These are phyloP conservation scores for Periconia sp. DNA, from an alignment of 2,329 filamentous ascomycete genomes.

Conservation along the genomic window DNA sequence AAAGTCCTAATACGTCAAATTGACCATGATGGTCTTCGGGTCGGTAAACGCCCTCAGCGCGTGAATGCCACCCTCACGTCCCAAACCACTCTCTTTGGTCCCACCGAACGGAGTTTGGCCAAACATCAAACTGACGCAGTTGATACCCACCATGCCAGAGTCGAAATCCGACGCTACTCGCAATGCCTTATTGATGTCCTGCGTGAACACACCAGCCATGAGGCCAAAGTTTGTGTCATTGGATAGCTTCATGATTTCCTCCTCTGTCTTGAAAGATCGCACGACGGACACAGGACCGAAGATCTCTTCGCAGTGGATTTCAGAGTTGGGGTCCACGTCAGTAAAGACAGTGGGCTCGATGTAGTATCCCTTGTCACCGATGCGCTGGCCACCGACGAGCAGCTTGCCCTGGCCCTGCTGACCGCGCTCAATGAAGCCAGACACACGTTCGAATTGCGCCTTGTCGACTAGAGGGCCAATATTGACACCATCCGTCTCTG, in stretches of 20 bases:
- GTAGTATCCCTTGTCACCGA: conserved; percentile 40
- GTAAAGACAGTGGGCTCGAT: conserved; percentile 45
- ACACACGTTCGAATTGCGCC: conserved; percentile 42
- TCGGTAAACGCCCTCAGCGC: conserved; percentile 57
- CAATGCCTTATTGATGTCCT: conserved; percentile 46
- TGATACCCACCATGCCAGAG: conserved; percentile 43
- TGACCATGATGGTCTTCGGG: conserved; percentile 58
- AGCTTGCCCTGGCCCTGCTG: conserved; percentile 38
- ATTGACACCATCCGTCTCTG: conserved; percentile 32
- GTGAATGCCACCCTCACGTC: conserved; percentile 57
- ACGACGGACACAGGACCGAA: conserved; percentile 47
- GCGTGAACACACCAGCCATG: conserved; percentile 47
- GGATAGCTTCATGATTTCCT: conserved; percentile 46
- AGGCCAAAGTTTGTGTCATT: conserved; percentile 49
- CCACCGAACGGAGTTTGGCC: conserved; percentile 57
- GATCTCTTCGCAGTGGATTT: conserved; percentile 47
- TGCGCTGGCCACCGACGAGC: conserved; percentile 39
- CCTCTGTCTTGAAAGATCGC: conserved; percentile 46
- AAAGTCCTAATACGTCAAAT: conserved; percentile 40
- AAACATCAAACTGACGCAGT: conserved; percentile 43
- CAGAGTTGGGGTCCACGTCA: conserved; percentile 36
- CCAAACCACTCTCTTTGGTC: conserved; percentile 57
- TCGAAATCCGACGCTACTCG: conserved; percentile 42
- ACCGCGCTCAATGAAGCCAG: conserved; percentile 43
- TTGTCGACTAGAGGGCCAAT: conserved; percentile 44